Conservation (phyloP, 2,329 filamentous ascomycete species). For the Penicillium sp. region DNA sequence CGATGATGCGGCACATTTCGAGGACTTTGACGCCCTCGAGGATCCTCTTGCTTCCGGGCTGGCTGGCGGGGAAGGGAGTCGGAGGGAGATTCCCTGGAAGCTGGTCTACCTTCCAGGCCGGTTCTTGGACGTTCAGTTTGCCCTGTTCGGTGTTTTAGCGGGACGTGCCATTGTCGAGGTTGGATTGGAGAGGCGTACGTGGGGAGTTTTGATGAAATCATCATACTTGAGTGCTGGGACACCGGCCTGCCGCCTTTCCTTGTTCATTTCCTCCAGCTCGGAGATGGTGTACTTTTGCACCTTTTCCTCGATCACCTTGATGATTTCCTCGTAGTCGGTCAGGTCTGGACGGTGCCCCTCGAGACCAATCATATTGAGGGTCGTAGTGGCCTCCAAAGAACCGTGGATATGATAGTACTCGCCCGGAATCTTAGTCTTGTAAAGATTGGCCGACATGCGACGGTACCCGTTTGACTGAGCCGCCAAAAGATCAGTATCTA, state of each 20-base stretch:
- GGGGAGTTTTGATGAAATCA: constrained; percentile 59
- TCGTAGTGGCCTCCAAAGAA: constrained; percentile 70
- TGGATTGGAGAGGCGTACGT: constrained; percentile 44
- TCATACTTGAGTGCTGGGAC: constrained; percentile 61
- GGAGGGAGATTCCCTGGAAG: constrained; percentile 32
- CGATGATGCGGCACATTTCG: constrained; percentile 74
- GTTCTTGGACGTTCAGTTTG: constrained; percentile 38
- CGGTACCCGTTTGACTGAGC: constrained; percentile 73
- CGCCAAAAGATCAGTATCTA: constrained; percentile 70
- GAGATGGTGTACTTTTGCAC: constrained; percentile 56
- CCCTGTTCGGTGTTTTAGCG: constrained; percentile 24
- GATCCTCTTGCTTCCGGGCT: constrained; percentile 35
- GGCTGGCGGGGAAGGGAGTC: constrained; percentile 34
- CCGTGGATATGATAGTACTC: constrained; percentile 76
- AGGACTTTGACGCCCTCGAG: constrained; percentile 69
- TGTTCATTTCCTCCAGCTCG: constrained; percentile 63
- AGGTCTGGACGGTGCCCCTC: constrained; percentile 63
- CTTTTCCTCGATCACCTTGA: constrained; percentile 60
- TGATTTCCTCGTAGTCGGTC: constrained; percentile 61
- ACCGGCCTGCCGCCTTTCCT: constrained; percentile 60
- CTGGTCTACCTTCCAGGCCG: constrained; percentile 39
- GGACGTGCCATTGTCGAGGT: background rate
- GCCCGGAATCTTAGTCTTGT: constrained; percentile 65
- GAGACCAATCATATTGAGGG: constrained; percentile 69
- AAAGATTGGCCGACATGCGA: constrained; percentile 71